Conservation (phyloP, 2,329 filamentous ascomycete species). For the Calcarisporium arbuscula region DNA sequence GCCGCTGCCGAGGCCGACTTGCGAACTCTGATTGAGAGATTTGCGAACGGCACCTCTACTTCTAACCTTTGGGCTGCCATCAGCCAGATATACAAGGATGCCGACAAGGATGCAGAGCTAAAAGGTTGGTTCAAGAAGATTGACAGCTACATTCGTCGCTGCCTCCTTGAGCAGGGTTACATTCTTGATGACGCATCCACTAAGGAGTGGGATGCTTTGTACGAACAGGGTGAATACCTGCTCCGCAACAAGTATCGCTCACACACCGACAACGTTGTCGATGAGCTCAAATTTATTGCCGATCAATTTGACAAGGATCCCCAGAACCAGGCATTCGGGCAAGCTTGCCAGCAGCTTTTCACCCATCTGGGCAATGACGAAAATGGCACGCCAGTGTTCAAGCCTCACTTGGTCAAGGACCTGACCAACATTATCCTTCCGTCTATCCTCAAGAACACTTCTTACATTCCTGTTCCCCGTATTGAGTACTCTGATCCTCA, state of each 20-base stretch:
- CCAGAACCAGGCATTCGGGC: conserved; percentile 75
- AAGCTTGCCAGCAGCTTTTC: conserved; percentile 78
- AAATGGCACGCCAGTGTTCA: conserved; percentile 80
- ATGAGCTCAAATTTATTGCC: conserved; percentile 85
- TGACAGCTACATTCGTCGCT: conserved; percentile 72
- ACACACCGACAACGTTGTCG: conserved; percentile 79
- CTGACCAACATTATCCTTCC: conserved; percentile 82
- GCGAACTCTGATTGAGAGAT: conserved; percentile 84
- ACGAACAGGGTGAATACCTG: conserved; percentile 79
- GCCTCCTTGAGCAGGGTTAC: conserved; percentile 83
- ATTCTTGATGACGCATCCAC: conserved; percentile 77
- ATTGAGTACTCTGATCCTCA: conserved; percentile 85
- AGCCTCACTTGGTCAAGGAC: conserved; percentile 88
- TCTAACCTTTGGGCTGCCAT: conserved; percentile 82
- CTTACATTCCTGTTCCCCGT: conserved; percentile 87
- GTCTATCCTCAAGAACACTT: conserved; percentile 71
- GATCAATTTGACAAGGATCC: conserved; percentile 85
- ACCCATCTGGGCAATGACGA: conserved; percentile 78
- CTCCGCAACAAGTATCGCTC: conserved; percentile 81
- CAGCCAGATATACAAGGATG: conserved; percentile 78
- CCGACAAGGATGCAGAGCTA: conserved; percentile 79
- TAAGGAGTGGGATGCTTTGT: conserved; percentile 75
- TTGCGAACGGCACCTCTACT: conserved; percentile 87
- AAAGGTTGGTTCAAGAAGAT: conserved; percentile 82
- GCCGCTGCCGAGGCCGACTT: conserved; percentile 67